These are phyloP conservation scores for Gremmenia infestans DNA, from an alignment of 2,329 filamentous ascomycete genomes.

Conservation along the genomic window DNA sequence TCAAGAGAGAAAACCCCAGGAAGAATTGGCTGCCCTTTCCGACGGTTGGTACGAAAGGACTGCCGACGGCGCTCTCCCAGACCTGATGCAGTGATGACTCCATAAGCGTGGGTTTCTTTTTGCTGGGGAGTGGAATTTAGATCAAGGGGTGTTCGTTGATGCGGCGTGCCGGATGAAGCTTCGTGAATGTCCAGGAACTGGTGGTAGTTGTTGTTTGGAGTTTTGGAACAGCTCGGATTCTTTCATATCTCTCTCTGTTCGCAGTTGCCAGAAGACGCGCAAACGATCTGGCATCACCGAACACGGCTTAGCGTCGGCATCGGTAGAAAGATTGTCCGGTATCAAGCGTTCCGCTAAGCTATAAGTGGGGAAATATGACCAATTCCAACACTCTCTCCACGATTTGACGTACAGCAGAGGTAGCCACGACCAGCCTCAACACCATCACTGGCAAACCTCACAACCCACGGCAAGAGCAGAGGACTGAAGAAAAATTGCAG, in stretches of 20 bases:
- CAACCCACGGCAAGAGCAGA: background rate
- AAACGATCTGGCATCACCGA: constrained; percentile 2
- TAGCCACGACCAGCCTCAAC: background rate
- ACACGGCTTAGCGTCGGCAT: background rate
- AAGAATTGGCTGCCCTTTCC: constrained; percentile 80
- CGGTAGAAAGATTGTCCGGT: background rate
- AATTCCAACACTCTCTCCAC: background rate
- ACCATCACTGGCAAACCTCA: background rate
- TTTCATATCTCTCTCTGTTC: background rate
- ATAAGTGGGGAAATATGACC: background rate
- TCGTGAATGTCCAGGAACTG: background rate
- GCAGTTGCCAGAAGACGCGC: background rate
- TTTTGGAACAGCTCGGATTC: background rate
- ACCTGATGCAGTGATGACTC: constrained; percentile 80
- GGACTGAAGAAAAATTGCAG: background rate
- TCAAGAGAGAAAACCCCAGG: constrained; percentile 70
- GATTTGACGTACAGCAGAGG: background rate
- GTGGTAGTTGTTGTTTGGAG: background rate
- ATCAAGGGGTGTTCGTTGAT: background rate
- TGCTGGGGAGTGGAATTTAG: background rate
- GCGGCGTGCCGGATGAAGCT: background rate
- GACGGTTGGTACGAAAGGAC: constrained; percentile 75
- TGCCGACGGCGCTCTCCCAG: constrained; percentile 88
- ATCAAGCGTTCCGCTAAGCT: background rate
- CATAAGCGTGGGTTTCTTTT: constrained; percentile 46